Base-by-base conservation (phyloP, 2,329 filamentous ascomycete genomes). In the Amauroascus niger region DNA sequence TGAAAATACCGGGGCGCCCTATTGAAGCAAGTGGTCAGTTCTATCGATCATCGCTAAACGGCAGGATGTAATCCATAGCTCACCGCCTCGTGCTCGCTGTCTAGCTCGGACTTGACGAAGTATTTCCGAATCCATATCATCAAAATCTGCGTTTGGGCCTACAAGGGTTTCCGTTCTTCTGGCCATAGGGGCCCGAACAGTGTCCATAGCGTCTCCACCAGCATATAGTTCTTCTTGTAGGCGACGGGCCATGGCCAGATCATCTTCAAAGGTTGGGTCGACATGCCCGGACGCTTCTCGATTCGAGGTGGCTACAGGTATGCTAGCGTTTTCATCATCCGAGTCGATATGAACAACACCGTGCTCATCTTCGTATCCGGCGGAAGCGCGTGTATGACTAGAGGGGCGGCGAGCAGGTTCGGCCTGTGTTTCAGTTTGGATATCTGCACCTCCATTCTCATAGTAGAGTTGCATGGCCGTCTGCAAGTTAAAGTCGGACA, bases 171-270 rank as follows among this genome's bases (percentile, higher is more conserved):
- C 93, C 11, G 88, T 94, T 26, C 87, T 95, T 62, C 88, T 81
- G 44, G 85, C 88, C 70, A 98, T 94, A 7, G 93, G 93, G 46
- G 93, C 93, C 64, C 93, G 79, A 52, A 98, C 84, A 44, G 77
- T 84, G 61, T 83, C 83, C 35, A 74, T 63, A 57, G 72, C 73
- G 37, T 71, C 72, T 13, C 71, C 73, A 37, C 70, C 79, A 50
- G 79, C 78, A 63, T 96, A 97, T 65, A 95, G 79, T 69, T 98
- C 89, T 64, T 98, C 87, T 68, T 98, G 93, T 56, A 98, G 70
- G 54, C 87, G 81, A 67, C 90, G 82, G 6, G 93, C 93, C 83
- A 97, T 91, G 41, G 87, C 90, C 50, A 88, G 90, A 64, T 98
- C 93, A 63, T 95, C 89, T 59, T 96, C 90, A 60, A 86, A 81